Evolutionary conservation across 2,329 filamentous ascomycete species (phyloP).

Genomic region (Blastomyces emzantsi): DNA sequence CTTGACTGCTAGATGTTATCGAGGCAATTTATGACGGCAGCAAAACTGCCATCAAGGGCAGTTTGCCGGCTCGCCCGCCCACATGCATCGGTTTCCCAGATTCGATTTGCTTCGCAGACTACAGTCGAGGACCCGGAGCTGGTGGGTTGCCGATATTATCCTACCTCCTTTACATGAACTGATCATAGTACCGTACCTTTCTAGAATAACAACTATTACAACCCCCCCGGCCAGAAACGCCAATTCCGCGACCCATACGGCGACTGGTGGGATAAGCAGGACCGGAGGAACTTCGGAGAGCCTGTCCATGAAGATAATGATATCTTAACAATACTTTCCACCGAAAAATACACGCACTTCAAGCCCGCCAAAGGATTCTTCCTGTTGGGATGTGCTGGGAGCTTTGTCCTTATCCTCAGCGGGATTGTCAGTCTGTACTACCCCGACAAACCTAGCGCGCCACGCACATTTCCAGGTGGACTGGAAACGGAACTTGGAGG

Average conservation of each 20-base stretch:
- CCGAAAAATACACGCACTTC: conserved; percentile 81
- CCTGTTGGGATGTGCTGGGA: conserved; percentile 60
- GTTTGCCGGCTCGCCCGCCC: conserved; percentile 20
- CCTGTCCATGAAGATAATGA: conserved; percentile 96
- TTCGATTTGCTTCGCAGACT: conserved; percentile 31
- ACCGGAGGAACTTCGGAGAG: conserved; percentile 93
- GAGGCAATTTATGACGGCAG: conserved; percentile 36
- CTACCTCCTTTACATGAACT: not conserved
- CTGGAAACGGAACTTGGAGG: conserved; percentile 69
- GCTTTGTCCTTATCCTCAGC: conserved; percentile 53
- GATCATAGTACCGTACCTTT: conserved; percentile 7
- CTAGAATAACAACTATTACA: conserved; percentile 42
- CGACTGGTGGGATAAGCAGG: conserved; percentile 97
- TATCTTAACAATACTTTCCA: conserved; percentile 77
- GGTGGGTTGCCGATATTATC: conserved; percentile 24
- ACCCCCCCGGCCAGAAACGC: conserved; percentile 61
- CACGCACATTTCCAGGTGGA: conserved; percentile 59
- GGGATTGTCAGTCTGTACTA: conserved; percentile 61
- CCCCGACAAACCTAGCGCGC: conserved; percentile 60
- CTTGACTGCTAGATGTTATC: conserved; percentile 35
- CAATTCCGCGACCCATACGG: conserved; percentile 86
- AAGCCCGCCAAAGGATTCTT: conserved; percentile 60
- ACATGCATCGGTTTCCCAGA: conserved; percentile 36
- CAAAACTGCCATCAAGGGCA: conserved; percentile 31
- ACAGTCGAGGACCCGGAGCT: conserved; percentile 36